Evolutionary conservation across 768 basidiomycete species (phyloP), one percentile per base, ranked within the genome.

Genomic region (Dendrothele bispora): DNA sequence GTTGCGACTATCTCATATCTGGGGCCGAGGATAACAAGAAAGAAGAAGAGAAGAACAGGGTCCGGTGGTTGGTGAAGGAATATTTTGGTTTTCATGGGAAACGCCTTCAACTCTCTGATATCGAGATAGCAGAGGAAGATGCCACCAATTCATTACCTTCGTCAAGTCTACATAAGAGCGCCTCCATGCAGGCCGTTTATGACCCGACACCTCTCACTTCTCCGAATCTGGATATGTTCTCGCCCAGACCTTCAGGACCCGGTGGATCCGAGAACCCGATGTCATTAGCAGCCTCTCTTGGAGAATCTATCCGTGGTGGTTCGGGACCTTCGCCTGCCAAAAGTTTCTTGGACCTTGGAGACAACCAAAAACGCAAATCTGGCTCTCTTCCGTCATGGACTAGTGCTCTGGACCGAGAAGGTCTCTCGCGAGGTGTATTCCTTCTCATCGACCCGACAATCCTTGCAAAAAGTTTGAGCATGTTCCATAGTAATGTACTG

Each of bases 351-450:
- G 18, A 59, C 43, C 30, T 51, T 59, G 38, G 21, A 30, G 45
- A 21, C 27, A 22, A 61, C 28, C 64, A 56, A 32, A 59, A 57
- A 24, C 55, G 55, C 39, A 59, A 60, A 43, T 52, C 57, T 28
- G 45, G 63, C 34, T 48, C 7, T 40, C 24, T 25, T 24, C 7
- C 21, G 7, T 24, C 39, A 3, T 83, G 82, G 74, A 56, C 66
- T 1, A 38, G 28, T 17, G 69, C 73, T 17, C 69, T 91, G 11
- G 73, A 82, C 10, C 73, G 74, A 37, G 84, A 85, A 51, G 88
- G 88, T 0, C 71, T 92, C 11, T 82, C 86, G 11, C 71, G 82
- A 15, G 84, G 86, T 22, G 70, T 86, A 6, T 71, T 92, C 38
- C 71, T 85, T 11, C 57, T 71, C 15, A 66, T 88, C n/a, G 86